A percentile compares a stretch with the other conserved stretches of the same genome.
Conservation (phyloP, 176 grass and related monocot genomes). For the Tuctoria greenei region DNA sequence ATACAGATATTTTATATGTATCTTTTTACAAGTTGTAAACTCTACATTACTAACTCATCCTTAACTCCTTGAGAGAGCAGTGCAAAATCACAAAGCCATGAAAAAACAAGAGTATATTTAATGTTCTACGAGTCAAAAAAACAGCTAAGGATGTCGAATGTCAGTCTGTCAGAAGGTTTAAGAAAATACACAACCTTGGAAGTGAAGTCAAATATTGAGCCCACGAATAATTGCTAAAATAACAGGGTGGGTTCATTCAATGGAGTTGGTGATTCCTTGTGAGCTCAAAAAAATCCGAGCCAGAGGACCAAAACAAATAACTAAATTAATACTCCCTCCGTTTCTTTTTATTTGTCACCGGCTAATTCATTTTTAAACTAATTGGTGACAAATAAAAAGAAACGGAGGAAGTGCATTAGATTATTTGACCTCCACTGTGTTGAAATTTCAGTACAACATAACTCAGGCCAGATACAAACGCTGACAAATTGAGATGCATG, state of each 20-base stretch:
- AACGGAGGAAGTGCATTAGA: too few relatives aligned
- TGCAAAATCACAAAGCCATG: neutral
- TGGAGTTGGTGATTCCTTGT: neutral
- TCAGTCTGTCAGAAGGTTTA: neutral
- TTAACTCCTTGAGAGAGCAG: neutral
- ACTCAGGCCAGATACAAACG: neutral
- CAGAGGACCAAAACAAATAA: neutral
- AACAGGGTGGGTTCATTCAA: neutral
- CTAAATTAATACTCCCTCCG: conserved; percentile 10
- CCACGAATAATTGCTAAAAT: neutral
- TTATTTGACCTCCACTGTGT: too few relatives aligned
- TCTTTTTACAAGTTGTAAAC: conserved; percentile 3
- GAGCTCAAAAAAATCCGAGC: neutral
- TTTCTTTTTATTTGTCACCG: too few relatives aligned
- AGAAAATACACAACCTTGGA: neutral
- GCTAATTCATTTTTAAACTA: too few relatives aligned
- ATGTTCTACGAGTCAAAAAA: neutral
- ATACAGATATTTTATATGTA: neutral
- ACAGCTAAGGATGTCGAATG: neutral
- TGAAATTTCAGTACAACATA: neutral
- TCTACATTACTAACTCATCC: neutral
- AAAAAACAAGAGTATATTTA: neutral
- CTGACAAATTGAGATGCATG: neutral
- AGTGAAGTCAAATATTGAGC: neutral
- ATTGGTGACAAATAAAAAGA: too few relatives aligned